These are phyloP conservation scores for Solanum chacoense DNA, from an alignment of 305 asterid genomes.

Conservation along the genomic window DNA sequence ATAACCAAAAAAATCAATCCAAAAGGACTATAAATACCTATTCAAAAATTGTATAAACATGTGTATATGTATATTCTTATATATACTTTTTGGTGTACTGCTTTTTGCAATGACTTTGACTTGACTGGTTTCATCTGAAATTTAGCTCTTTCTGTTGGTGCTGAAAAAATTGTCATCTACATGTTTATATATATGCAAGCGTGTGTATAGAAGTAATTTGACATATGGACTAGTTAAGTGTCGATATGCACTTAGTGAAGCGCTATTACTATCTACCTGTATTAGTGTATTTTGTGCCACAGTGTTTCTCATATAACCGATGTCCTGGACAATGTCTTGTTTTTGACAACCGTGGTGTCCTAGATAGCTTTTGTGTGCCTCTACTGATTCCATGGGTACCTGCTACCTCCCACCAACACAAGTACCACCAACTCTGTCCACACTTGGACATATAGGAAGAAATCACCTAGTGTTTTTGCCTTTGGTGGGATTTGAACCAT, in stretches of 20 bases:
- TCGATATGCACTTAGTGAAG: neutral
- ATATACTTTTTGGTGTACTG: neutral
- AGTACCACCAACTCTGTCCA: neutral
- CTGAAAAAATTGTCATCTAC: neutral
- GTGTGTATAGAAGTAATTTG: neutral
- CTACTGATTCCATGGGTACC: neutral
- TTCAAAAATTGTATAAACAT: neutral
- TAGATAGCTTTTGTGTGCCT: neutral
- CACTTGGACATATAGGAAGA: neutral
- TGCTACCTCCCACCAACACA: neutral
- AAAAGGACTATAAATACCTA: neutral
- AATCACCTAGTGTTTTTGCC: neutral
- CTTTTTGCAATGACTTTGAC: neutral
- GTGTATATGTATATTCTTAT: neutral
- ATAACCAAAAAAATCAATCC: neutral
- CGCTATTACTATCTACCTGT: neutral
- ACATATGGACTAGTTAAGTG: neutral
- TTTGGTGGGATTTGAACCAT: neutral
- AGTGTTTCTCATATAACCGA: neutral
- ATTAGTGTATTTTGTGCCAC: neutral
- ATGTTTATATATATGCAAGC: neutral
- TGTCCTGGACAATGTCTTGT: neutral
- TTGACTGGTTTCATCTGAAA: neutral
- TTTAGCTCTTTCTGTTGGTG: neutral
- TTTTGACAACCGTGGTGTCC: neutral